Percentiles rank a stretch among this genome's conserved stretches.
These are phyloP conservation scores for Neocatenulostroma microsporum DNA, from an alignment of 2,329 filamentous ascomycete genomes.

Conservation along the genomic window DNA sequence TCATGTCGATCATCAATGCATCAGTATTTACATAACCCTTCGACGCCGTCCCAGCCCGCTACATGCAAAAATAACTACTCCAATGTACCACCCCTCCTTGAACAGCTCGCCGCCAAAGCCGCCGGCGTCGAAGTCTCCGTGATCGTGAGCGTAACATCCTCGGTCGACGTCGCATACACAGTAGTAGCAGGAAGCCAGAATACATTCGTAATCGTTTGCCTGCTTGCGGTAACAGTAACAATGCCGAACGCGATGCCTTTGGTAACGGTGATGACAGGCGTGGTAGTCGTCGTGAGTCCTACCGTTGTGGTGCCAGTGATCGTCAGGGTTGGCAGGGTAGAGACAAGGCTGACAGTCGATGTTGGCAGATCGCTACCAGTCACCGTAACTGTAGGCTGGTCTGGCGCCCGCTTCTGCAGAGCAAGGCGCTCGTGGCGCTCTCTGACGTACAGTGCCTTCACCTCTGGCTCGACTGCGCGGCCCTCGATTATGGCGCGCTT, in stretches of 20 bases:
- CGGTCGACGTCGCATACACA: slow-evolving; percentile 2
- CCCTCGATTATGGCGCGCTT: slow-evolving; percentile 18
- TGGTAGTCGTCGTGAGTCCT: slow-evolving; percentile 6
- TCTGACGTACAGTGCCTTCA: slow-evolving; percentile 14
- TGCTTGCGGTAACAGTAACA: slow-evolving; percentile 4
- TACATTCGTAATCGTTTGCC: slow-evolving; percentile 7
- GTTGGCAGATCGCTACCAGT: slow-evolving; percentile 23
- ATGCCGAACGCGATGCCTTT: slow-evolving; percentile 2
- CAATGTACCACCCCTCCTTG: slow-evolving; percentile 1
- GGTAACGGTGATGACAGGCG: slow-evolving; percentile 6
- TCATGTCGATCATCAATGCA: no score
- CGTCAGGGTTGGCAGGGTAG: slow-evolving; percentile 12
- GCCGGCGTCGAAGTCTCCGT: slow-evolving; percentile 5
- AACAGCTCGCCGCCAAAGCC: slow-evolving; percentile 2
- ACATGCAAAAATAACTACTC: no score
- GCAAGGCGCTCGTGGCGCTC: slow-evolving; percentile 16
- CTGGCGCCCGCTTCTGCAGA: slow-evolving; percentile 30
- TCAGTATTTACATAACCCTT: no score
- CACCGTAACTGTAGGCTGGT: slow-evolving; percentile 28
- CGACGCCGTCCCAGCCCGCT: no score
- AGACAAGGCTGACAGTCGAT: slow-evolving; percentile 19
- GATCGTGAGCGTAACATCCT: slow-evolving; percentile 7
- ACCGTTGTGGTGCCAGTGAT: slow-evolving; percentile 19
- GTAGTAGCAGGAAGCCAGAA: slow-evolving; percentile 7
- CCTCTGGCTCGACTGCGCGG: slow-evolving; percentile 12